Base-by-base conservation (phyloP, 2,329 filamentous ascomycete species). In the Samsoniella hepiali region DNA sequence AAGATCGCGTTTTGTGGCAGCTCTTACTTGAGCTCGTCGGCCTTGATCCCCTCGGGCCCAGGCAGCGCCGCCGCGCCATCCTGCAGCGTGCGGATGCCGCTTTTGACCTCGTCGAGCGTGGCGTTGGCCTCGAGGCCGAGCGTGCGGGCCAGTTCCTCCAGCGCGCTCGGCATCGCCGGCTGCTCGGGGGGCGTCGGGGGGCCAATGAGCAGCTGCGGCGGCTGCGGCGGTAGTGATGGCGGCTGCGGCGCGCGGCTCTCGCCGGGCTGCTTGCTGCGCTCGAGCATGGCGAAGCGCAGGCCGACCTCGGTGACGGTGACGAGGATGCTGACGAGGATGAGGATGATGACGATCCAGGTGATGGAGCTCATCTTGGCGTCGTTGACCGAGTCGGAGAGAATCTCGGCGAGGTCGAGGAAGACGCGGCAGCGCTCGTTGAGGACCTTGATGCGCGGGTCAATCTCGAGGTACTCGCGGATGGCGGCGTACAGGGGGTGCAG, bases 351-450 rank as follows among this genome's bases (percentile, higher is more conserved):
- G 75, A 99, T 98, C 94, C 94, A 98, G 1, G 95, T 99, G 73
- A 97, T 96, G 68, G 84, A 83, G 69, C 92, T 97, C 90, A 97
- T 98, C 75, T 97, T 97, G 68, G 91, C 89, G 74, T 98, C 93
- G 29, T 91, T 91, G 62, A 97, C 93, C 2, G 88, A 91, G 76
- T 99, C 94, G 15, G 91, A 93, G 1, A 99, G 81, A 31, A 99
- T 97, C 77, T 97, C 93, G 53, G 95, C 93, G 10, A 99, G 86
- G 75, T 99, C 95, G 22, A 99, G 85, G 78, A 99, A 99, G 58
- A 99, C 95, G 49, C 91, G 88, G 75, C 95, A 99, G 60, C 95
- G 89, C 78, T 98, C 95, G 76, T 99, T 99, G 67, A 99, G 88
- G 31, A 98, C 93, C 76, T 96, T 92, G 74, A 97, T 97, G 62